phyloP scores from a whole-genome alignment of 257 asterid species.

The Solanum habrochaites region DNA sequence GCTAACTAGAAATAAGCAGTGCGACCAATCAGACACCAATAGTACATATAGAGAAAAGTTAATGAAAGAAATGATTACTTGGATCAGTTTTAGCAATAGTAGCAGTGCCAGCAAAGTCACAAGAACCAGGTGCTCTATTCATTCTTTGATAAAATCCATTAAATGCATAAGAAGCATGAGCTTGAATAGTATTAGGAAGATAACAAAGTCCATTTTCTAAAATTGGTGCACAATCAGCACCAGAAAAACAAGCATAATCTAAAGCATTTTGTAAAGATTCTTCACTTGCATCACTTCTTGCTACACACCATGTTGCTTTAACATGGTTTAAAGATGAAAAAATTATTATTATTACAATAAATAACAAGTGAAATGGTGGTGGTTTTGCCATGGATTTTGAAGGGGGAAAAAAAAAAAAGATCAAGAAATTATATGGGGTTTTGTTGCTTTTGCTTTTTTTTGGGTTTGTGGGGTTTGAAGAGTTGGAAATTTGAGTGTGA shows the following conservation, averaged over 20 bases:
- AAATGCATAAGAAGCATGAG: constrained; percentile 91
- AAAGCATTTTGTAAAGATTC: constrained; percentile 47
- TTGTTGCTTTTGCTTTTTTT: not conserved
- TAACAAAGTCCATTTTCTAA: constrained; percentile 56
- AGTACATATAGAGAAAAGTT: not conserved
- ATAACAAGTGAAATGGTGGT: not conserved
- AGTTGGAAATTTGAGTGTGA: not conserved
- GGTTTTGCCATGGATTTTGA: constrained; percentile 8
- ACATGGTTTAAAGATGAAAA: not conserved
- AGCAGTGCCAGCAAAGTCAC: constrained; percentile 64
- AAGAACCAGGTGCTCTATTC: constrained; percentile 62
- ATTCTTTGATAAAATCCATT: constrained; percentile 66
- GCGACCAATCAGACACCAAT: not conserved
- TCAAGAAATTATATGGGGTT: not conserved
- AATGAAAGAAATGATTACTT: constrained; percentile 15
- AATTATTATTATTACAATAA: not conserved
- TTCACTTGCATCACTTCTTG: constrained; percentile 66
- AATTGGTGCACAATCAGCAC: constrained; percentile 78
- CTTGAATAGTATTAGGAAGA: constrained; percentile 68
- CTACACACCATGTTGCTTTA: constrained; percentile 74
- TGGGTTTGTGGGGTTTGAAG: not conserved
- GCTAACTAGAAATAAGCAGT: no score
- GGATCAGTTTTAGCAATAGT: constrained; percentile 82
- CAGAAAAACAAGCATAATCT: constrained; percentile 69
- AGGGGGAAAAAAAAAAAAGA: not conserved